phyloP scores from a whole-genome alignment of 1,139 yeast species.

The Geotrichum reessii region DNA sequence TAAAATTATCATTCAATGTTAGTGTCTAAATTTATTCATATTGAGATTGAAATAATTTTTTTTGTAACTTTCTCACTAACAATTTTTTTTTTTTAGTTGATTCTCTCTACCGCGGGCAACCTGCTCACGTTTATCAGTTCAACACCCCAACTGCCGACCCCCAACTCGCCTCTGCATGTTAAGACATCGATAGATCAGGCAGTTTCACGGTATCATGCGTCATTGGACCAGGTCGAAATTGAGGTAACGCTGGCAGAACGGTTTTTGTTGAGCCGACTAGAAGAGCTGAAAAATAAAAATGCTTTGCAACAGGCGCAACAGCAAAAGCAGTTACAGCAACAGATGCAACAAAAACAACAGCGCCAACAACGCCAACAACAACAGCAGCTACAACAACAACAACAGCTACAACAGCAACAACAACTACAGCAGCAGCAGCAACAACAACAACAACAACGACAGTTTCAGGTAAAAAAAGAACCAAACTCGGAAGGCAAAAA shows the following conservation, averaged over 20 bases:
- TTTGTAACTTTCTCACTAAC: too few species aligned
- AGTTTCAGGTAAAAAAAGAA: too few species aligned
- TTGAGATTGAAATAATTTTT: too few species aligned
- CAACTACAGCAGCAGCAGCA: too few species aligned
- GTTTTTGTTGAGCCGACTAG: neutral
- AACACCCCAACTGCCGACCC: slow-evolving; percentile 11
- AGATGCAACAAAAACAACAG: neutral
- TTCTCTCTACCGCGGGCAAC: slow-evolving; percentile 14
- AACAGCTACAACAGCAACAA: neutral
- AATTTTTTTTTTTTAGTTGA: neutral
- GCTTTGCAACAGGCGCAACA: neutral
- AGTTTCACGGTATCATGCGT: slow-evolving; percentile 7
- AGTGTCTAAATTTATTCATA: neutral
- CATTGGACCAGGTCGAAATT: slow-evolving; percentile 15
- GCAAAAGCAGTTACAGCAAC: neutral
- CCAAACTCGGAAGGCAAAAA: too few species aligned
- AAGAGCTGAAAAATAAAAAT: neutral
- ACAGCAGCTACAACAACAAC: neutral
- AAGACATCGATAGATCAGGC: slow-evolving; percentile 14
- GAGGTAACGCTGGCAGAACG: slow-evolving; percentile 9
- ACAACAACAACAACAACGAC: too few species aligned
- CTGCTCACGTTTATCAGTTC: slow-evolving; percentile 14
- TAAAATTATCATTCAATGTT: neutral
- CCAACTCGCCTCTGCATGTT: slow-evolving; percentile 14
- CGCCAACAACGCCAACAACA: neutral